These are phyloP conservation scores for Fusarium armeniacum DNA, from an alignment of 2,329 filamentous ascomycete genomes.

Conservation along the genomic window DNA sequence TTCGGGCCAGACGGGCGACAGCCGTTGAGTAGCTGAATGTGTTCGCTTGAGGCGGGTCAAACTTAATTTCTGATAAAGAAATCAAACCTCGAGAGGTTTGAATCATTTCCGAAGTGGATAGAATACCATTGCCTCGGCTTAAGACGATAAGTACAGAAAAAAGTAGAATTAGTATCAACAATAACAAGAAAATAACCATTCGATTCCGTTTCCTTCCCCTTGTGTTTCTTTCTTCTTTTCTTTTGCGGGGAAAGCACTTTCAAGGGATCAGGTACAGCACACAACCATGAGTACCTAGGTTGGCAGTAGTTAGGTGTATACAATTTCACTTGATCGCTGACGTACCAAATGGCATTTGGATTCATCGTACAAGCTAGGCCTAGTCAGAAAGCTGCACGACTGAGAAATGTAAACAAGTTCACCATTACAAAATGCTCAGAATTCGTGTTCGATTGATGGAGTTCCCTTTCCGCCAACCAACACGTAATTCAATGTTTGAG, in stretches of 20 bases:
- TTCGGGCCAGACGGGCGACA: constrained; percentile 2
- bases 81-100: not conserved
- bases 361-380: not conserved
- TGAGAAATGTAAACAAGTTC: not conserved
- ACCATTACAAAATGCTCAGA: constrained; percentile 21
- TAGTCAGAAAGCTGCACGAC: not conserved
- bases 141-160: too few species aligned
- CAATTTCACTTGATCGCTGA: not conserved
- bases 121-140: not conserved
- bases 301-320: not conserved
- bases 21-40: not conserved
- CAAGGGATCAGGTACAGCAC: not conserved
- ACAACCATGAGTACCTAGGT: not conserved
- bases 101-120: not conserved
- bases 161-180: not conserved
- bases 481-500: constrained; percentile 31
- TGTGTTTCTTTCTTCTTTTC: too few species aligned
- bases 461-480: constrained; percentile 5
- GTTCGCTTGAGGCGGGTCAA: not conserved
- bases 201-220: too few species aligned
- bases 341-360: not conserved
- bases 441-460: constrained; percentile 28
- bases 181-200: not conserved
- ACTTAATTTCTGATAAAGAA: not conserved
- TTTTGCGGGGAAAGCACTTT: not conserved